Percentiles rank a stretch among this genome's conserved stretches.
Conservation (phyloP, 441 rosid species). For the Eruca vesicaria region DNA sequence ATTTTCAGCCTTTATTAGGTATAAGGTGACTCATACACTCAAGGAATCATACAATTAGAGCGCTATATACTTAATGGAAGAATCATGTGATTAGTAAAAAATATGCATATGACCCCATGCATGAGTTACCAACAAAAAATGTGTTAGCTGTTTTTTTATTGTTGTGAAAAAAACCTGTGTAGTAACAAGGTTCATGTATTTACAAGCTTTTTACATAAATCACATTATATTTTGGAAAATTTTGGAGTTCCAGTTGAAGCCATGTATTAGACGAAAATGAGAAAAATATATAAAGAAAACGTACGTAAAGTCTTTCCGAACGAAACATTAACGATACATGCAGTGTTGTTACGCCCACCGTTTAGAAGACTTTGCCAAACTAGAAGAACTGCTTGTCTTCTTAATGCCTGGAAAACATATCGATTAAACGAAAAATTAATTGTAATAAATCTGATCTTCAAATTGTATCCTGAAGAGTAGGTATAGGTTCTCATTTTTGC, state of each 20-base stretch:
- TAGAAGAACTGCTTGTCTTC: constrained; percentile 37
- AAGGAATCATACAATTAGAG: constrained; percentile 22
- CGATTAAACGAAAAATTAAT: neutral
- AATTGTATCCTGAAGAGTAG: neutral
- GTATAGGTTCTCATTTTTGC: constrained; percentile 1
- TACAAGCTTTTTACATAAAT: constrained; percentile 10
- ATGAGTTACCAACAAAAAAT: neutral
- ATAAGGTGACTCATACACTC: constrained; percentile 25
- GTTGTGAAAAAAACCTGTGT: neutral
- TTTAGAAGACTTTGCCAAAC: constrained; percentile 45
- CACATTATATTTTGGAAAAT: constrained; percentile 3
- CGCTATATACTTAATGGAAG: neutral
- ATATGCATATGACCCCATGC: neutral
- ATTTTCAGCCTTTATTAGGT: constrained; percentile 21
- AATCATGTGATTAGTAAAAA: neutral
- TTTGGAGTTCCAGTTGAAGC: constrained; percentile 11
- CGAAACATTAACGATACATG: neutral
- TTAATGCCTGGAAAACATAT: constrained; percentile 40
- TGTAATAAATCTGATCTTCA: neutral
- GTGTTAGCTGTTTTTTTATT: neutral
- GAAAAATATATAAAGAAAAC: neutral
- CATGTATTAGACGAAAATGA: neutral
- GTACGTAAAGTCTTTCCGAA: neutral
- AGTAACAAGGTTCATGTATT: constrained; percentile 10
- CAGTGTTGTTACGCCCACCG: constrained; percentile 45